phyloP scores from a whole-genome alignment of 2,329 filamentous ascomycete species.

The Fusarium palustre region DNA sequence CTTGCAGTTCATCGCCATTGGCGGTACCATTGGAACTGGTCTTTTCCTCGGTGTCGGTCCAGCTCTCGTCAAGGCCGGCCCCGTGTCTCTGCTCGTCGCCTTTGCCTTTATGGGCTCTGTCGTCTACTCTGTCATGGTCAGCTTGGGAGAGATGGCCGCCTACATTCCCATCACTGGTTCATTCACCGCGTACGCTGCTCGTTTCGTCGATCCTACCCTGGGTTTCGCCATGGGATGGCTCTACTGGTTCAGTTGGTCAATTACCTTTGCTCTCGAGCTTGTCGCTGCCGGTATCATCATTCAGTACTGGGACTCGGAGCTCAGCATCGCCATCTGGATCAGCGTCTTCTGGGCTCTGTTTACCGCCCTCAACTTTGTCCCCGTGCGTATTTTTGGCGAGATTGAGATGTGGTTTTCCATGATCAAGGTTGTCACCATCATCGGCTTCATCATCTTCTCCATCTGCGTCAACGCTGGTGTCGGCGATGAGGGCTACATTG shows the following conservation, averaged over 20 bases:
- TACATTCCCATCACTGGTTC: constrained; percentile 81
- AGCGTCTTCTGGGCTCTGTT: constrained; percentile 79
- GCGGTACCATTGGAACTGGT: constrained; percentile 77
- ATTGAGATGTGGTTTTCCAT: constrained; percentile 82
- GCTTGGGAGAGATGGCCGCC: constrained; percentile 78
- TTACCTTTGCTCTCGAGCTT: constrained; percentile 79
- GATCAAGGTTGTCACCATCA: constrained; percentile 80
- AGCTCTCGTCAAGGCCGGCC: constrained; percentile 72
- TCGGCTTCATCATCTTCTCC: constrained; percentile 81
- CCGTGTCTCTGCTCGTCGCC: constrained; percentile 74
- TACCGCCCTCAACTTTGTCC: constrained; percentile 75
- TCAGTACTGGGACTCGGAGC: constrained; percentile 74
- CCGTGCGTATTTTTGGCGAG: constrained; percentile 79
- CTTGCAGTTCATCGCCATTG: constrained; percentile 64
- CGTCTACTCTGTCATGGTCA: constrained; percentile 80
- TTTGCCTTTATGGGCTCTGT: constrained; percentile 77
- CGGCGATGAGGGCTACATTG: constrained; percentile 76
- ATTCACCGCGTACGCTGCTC: constrained; percentile 80
- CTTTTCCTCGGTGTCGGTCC: constrained; percentile 76
- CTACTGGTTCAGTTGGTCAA: constrained; percentile 83
- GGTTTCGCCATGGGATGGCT: constrained; percentile 86
- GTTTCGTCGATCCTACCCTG: constrained; percentile 78
- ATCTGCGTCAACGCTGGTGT: constrained; percentile 80
- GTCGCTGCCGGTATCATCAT: constrained; percentile 80
- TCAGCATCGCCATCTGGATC: constrained; percentile 79